Conservation (phyloP, 2,329 filamentous ascomycete species). For the Epichloe elymi region DNA sequence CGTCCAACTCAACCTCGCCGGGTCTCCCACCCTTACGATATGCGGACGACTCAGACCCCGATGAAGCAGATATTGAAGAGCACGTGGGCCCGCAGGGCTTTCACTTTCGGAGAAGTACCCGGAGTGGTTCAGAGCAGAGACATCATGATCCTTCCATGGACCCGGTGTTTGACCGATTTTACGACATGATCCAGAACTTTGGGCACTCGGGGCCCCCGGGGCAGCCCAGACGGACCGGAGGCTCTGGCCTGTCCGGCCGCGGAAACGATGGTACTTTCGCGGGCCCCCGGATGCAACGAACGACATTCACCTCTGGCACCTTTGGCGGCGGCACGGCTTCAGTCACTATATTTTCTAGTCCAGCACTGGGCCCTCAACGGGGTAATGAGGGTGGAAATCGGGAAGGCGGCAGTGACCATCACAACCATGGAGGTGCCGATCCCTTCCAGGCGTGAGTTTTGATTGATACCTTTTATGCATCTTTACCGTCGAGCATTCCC, state of each 20-base stretch:
- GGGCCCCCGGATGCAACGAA: conserved; percentile 19
- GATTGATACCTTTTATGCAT: not conserved
- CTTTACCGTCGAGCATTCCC: too few species aligned
- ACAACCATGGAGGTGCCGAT: conserved; percentile 13
- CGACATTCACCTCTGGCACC: conserved; percentile 24
- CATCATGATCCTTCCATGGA: conserved; percentile 22
- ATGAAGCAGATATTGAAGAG: conserved; percentile 46
- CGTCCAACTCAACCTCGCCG: conserved; percentile 18
- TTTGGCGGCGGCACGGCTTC: conserved; percentile 30
- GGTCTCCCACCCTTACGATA: conserved; percentile 14
- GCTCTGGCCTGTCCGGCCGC: not conserved
- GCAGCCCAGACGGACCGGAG: not conserved
- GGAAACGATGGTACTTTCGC: not conserved
- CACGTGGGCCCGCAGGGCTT: conserved; percentile 31
- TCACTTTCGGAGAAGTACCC: conserved; percentile 24
- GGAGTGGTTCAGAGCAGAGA: conserved; percentile 12
- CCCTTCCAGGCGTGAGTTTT: conserved; percentile 36
- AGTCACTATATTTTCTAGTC: conserved; percentile 34
- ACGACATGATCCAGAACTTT: conserved; percentile 30
- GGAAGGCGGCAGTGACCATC: not conserved
- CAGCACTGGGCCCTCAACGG: conserved; percentile 12
- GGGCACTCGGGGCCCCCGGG: conserved; percentile 5
- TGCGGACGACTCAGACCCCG: conserved; percentile 40
- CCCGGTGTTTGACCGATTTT: conserved; percentile 28
- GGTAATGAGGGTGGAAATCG: not conserved